These are phyloP conservation scores for Pichia sp. DNA, from an alignment of 1,139 yeast species.

Conservation along the genomic window DNA sequence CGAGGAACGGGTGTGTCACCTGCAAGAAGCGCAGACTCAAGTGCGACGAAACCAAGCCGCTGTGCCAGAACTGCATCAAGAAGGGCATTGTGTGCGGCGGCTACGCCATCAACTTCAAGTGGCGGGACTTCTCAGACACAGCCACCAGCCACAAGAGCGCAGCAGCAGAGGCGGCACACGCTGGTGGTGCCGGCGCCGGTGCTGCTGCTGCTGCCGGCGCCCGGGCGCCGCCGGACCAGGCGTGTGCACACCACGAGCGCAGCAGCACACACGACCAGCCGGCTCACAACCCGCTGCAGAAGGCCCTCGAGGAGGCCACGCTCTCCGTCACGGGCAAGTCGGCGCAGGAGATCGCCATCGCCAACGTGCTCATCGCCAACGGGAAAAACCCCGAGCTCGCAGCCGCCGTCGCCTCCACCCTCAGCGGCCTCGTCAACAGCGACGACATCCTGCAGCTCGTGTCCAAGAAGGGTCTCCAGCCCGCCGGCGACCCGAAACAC, in stretches of 20 bases:
- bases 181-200: too few species aligned
- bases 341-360: conserved; percentile 44
- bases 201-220: too few species aligned
- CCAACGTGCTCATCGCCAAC: conserved; percentile 44
- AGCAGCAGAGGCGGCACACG: too few species aligned
- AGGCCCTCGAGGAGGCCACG: conserved; percentile 51
- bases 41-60: conserved; percentile 56
- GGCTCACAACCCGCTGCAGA: conserved; percentile 28
- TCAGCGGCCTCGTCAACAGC: conserved; percentile 21
- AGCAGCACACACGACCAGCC: background rate
- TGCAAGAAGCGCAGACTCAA: conserved; percentile 54
- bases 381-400: conserved; percentile 45
- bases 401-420: conserved; percentile 25
- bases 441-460: conserved; percentile 20
- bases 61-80: conserved; percentile 43
- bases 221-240: too few species aligned
- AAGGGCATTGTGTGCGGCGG: conserved; percentile 55
- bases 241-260: too few species aligned
- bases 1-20: conserved; percentile 49
- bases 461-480: background rate
- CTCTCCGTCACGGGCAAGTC: conserved; percentile 51
- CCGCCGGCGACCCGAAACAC: background rate
- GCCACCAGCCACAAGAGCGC: conserved; percentile 6
- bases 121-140: conserved; percentile 50
- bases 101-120: conserved; percentile 58